Evolutionary conservation across 2,329 filamentous ascomycete species (phyloP).

Genomic region (Aspergillus pseudoterreus): DNA sequence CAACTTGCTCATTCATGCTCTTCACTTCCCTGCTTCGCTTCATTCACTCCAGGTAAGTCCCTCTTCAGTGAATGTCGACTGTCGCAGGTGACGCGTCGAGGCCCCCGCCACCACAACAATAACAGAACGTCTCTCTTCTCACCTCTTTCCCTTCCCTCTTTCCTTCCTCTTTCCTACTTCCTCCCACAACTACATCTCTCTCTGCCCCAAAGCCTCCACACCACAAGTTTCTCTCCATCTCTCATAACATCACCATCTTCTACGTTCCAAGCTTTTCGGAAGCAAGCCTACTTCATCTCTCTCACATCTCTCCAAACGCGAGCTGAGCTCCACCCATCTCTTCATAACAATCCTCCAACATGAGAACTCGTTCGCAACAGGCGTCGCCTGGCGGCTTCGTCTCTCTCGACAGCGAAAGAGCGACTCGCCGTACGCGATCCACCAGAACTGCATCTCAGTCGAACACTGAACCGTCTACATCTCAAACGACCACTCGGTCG

Average conservation of each 20-base stretch:
- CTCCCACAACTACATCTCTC: slow-evolving; percentile 5
- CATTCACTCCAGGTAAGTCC: not conserved
- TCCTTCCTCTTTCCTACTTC: slow-evolving; percentile 3
- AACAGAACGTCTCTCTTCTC: not conserved
- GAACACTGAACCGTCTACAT: slow-evolving; percentile 4
- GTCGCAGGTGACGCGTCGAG: not conserved
- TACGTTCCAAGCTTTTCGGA: not conserved
- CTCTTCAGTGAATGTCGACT: slow-evolving; percentile 12
- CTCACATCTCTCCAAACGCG: not conserved
- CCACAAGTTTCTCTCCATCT: not conserved
- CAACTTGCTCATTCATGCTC: not conserved
- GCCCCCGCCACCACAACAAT: not conserved
- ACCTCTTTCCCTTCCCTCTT: not conserved
- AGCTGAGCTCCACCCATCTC: slow-evolving; percentile 1
- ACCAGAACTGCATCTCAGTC: slow-evolving; percentile 17
- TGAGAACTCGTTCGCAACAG: slow-evolving; percentile 39
- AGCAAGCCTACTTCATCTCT: not conserved
- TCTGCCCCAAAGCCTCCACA: slow-evolving; percentile 5
- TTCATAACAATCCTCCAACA: slow-evolving; percentile 14
- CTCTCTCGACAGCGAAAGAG: slow-evolving; percentile 23
- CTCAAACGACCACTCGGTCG: slow-evolving; percentile 12
- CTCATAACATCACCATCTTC: not conserved
- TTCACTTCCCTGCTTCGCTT: not conserved
- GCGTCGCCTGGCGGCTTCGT: slow-evolving; percentile 31
- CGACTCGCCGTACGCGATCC: slow-evolving; percentile 18